Conservation (phyloP, 2,329 filamentous ascomycete species). For the Sarocladiaceae sp. region DNA sequence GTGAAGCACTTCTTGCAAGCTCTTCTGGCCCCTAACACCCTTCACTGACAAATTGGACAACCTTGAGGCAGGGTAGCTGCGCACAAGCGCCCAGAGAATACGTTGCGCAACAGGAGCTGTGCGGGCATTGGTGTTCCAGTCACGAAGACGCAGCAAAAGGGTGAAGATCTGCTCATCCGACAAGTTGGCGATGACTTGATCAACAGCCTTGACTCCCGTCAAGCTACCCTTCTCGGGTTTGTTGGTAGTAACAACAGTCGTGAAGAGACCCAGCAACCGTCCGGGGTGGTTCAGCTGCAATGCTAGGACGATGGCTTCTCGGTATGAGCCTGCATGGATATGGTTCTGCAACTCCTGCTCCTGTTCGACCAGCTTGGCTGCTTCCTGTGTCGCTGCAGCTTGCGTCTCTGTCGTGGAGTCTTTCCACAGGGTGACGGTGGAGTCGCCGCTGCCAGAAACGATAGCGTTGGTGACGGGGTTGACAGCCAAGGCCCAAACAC, state of each 20-base stretch:
- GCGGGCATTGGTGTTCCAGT: conserved; percentile 96
- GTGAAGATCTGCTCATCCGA: conserved; percentile 82
- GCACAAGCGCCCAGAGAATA: conserved; percentile 74
- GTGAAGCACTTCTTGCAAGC: conserved; percentile 78
- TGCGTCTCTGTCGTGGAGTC: conserved; percentile 84
- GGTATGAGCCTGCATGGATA: conserved; percentile 81
- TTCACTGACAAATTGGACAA: conserved; percentile 67
- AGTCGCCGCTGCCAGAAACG: conserved; percentile 88
- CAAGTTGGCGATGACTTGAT: conserved; percentile 75
- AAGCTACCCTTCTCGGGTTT: conserved; percentile 59
- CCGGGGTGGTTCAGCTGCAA: conserved; percentile 93
- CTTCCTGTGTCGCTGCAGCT: conserved; percentile 66
- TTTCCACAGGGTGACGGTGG: conserved; percentile 91
- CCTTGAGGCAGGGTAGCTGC: conserved; percentile 73
- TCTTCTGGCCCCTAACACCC: conserved; percentile 55
- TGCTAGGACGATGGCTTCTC: conserved; percentile 87
- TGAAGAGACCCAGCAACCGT: conserved; percentile 79
- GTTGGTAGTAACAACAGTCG: conserved; percentile 64
- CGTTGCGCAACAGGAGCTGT: conserved; percentile 82
- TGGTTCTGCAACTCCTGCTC: conserved; percentile 94
- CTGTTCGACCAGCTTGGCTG: conserved; percentile 80
- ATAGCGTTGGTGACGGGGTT: conserved; percentile 67
- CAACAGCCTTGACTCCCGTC: conserved; percentile 66
- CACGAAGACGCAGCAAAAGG: conserved; percentile 75
- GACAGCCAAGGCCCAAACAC: conserved; percentile 85